These are phyloP conservation scores for Phlebopus sp. DNA, from an alignment of 1,284 basidiomycete species.

Conservation along the genomic window DNA sequence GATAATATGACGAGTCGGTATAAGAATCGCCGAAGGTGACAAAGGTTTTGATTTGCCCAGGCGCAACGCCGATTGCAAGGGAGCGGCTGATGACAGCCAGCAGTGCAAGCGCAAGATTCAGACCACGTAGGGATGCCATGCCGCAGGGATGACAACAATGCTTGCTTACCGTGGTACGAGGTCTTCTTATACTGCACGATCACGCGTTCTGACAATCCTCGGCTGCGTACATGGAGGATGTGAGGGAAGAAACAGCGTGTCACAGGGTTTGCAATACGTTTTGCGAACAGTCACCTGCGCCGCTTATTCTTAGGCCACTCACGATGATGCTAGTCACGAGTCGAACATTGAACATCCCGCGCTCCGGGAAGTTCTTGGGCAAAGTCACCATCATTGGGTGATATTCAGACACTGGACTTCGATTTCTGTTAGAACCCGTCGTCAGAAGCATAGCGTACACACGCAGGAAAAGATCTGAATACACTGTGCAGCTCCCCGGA, in stretches of 20 bases:
- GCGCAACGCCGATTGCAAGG: slow-evolving; percentile 15
- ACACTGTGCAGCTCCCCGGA: too few species aligned
- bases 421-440: too few species aligned
- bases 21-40: slow-evolving; percentile 49
- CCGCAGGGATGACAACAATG: not conserved
- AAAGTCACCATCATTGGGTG: too few species aligned
- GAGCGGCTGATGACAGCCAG: slow-evolving; percentile 13
- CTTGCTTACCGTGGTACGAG: not conserved
- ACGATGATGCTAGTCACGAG: too few species aligned
- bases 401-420: too few species aligned
- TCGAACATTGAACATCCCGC: too few species aligned
- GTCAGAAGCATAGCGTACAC: not conserved
- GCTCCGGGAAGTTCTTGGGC: too few species aligned
- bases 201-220: not conserved
- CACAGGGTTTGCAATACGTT: too few species aligned
- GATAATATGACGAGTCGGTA: slow-evolving; percentile 37
- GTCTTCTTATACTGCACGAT: slow-evolving; percentile 6
- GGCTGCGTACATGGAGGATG: not conserved
- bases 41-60: slow-evolving; percentile 40
- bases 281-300: too few species aligned
- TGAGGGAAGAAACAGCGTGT: not conserved
- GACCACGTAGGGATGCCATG: slow-evolving; percentile 9
- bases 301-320: too few species aligned
- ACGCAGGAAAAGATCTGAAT: not conserved
- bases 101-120: slow-evolving; percentile 8